Evolutionary conservation across 805 yeast genomes (phyloP), one percentile per base, ranked within the genome.

Genomic region (Scheffersomyces amazonensis): DNA sequence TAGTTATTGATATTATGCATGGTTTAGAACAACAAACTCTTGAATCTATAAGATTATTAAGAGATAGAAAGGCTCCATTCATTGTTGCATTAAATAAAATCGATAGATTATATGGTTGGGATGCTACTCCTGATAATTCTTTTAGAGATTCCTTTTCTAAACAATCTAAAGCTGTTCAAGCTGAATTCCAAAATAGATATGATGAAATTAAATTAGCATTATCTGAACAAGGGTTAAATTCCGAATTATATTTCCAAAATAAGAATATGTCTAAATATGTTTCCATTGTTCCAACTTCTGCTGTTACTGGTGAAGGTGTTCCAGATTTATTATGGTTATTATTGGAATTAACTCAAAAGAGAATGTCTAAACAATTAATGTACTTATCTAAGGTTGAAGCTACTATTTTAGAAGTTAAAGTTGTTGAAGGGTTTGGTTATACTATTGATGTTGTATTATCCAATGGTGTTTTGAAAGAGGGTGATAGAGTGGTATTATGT

Each of bases 221-320:
- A 51, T 88, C 98, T 44, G 99, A 93, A 71, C 99, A 93, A 70
- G 98, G 99, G 56, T 82, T 93, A 73, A 93, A 93, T 73, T 87
- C 98, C 40, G 99, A 95, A 69, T 76, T 93, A 48, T 93, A 93
- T 68, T 93, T 75, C 86, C 87, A 91, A 66, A 93, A 93, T 78
- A 86, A 84, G 66, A 93, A 91, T 71, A 71, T 91, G 77, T 71
- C 97, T 40, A 88, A 89, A 63, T 88, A 83, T 57, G 99, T 93
- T 39, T 89, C 97, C 25, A 85, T 93, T 54, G 96, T 93, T 32
- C 99, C 99, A 53, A 93, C 99, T 15, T 91, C 98, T 46, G 99
- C 99, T 39, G 95, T 90, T 32, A 90, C 97, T 11, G 99, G 99
- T 64, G 99, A 93, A 71, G 99, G 99, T 86, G 95, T 93, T 53